Evolutionary conservation across 140 eudicot genomes (phyloP).

Genomic region (Erigeron philadelphicus): DNA sequence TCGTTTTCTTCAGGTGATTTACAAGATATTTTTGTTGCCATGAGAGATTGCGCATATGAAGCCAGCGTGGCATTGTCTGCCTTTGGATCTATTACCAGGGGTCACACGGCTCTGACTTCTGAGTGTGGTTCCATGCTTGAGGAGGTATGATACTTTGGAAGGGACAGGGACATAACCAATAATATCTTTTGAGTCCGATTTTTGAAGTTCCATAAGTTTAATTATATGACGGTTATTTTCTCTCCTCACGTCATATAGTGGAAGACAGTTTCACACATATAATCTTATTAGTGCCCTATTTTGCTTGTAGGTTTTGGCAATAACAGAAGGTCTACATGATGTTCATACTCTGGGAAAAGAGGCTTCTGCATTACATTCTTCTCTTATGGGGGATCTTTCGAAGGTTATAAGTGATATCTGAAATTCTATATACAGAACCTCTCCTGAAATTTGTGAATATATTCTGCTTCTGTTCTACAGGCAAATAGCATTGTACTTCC

Average conservation of each 20-base stretch:
- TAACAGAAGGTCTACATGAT: constrained; percentile 80
- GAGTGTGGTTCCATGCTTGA: constrained; percentile 99
- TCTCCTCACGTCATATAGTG: constrained; percentile 14
- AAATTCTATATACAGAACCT: background rate
- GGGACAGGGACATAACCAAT: background rate
- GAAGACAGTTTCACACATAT: constrained; percentile 10
- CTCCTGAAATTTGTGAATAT: constrained; percentile 1
- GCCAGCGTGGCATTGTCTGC: constrained; percentile 74
- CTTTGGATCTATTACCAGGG: constrained; percentile 61
- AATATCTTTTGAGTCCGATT: background rate
- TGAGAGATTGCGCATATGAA: constrained; percentile 91
- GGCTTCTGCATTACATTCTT: constrained; percentile 72
- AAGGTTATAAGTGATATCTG: constrained; percentile 48
- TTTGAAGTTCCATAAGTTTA: background rate
- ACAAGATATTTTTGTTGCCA: constrained; percentile 77
- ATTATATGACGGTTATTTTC: background rate
- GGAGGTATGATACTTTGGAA: constrained; percentile 51
- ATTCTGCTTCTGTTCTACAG: constrained; percentile 36
- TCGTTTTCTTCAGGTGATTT: constrained; percentile 57
- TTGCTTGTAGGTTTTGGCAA: constrained; percentile 71
- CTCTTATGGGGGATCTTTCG: constrained; percentile 76
- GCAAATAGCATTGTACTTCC: constrained; percentile 73
- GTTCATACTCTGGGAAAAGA: constrained; percentile 92
- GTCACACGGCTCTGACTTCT: constrained; percentile 90
- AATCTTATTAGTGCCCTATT: constrained; percentile 9